Evolutionary conservation across 2,329 filamentous ascomycete genomes (phyloP), one percentile per base, ranked within the genome.

Genomic region (Fusarium humuli): DNA sequence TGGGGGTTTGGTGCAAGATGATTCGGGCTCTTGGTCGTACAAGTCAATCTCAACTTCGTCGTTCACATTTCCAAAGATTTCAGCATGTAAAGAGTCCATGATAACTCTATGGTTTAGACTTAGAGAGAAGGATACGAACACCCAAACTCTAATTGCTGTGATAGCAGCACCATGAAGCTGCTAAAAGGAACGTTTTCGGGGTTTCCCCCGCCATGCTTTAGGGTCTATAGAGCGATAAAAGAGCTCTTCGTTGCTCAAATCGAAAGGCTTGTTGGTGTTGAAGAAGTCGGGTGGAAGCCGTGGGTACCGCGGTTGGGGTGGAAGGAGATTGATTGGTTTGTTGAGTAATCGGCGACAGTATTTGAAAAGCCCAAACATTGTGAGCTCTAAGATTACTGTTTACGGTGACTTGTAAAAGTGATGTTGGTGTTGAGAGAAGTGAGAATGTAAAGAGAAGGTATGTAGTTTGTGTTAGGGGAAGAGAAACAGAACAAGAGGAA

Each of bases 61-160:
- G 23, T 32, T 59, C 13, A 37, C 13, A 8, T 29, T 12, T n/a
- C 9, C 16, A n/a, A 32, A 57, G 10, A 12, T 27, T 27, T 49
- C 61, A 12, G 16, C 23, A 11, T 45, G 9, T n/a, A 63, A 48
- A 8, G 23, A 20, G 18, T 49, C 61, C 58, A 64, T 57, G 32
- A 10, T 12, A 10, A n/a, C 27, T n/a, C 23, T 52, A 8, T 22
- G 18, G 11, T 10, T 25, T 11, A 14, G 22, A 18, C 20, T 37
- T 12, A 4, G 34, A 37, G n/a, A 37, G 34, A 37, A 37, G 18
- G 10, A 37, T 11, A 37, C 4, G 34, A n/a, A 37, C 34, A n/a
- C 10, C 18, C 34, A 37, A 37, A n/a, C 34, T n/a, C 34, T n/a
- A 37, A 37, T 4, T n/a, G 18, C 18, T 37, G 34, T n/a, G 34